These are phyloP conservation scores for Dissophora globulifera DNA, from an alignment of 192 early-diverging fungal species.

Conservation along the genomic window DNA sequence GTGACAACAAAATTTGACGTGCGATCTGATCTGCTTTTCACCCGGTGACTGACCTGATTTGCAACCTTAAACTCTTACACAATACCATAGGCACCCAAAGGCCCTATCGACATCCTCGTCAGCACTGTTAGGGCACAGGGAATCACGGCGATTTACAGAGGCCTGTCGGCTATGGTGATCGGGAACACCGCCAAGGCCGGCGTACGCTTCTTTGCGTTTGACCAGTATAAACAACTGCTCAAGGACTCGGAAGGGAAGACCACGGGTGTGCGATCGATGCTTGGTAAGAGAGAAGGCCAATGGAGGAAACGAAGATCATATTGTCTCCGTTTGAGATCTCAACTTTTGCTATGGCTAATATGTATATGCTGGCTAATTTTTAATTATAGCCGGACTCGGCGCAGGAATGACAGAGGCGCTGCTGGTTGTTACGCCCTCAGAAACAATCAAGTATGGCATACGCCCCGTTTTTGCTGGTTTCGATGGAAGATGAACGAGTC, in stretches of 20 bases:
- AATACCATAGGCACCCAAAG: slow-evolving; percentile 64
- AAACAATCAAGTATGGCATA: slow-evolving; percentile 90
- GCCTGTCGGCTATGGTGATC: slow-evolving; percentile 89
- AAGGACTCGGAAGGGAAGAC: slow-evolving; percentile 78
- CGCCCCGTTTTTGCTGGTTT: too few relatives aligned
- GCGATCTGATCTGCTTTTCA: neutral
- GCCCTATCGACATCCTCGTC: slow-evolving; percentile 83
- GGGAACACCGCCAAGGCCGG: slow-evolving; percentile 94
- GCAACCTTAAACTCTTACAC: neutral
- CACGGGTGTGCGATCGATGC: slow-evolving; percentile 69
- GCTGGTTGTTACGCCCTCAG: slow-evolving; percentile 90
- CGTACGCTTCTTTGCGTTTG: slow-evolving; percentile 93
- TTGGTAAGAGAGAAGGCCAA: slow-evolving; percentile 53
- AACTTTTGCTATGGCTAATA: too few relatives aligned
- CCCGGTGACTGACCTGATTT: neutral
- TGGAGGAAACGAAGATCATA: too few relatives aligned
- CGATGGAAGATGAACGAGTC: too few relatives aligned
- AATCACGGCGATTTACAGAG: slow-evolving; percentile 82
- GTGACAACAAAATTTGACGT: too few relatives aligned
- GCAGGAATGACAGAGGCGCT: slow-evolving; percentile 91
- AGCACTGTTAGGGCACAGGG: slow-evolving; percentile 80
- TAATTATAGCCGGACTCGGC: slow-evolving; percentile 74
- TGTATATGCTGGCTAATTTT: too few relatives aligned
- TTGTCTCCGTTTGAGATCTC: too few relatives aligned
- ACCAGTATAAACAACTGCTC: slow-evolving; percentile 80